These are phyloP conservation scores for Xylariaceae sp. DNA, from an alignment of 2,329 filamentous ascomycete species.

Conservation along the genomic window DNA sequence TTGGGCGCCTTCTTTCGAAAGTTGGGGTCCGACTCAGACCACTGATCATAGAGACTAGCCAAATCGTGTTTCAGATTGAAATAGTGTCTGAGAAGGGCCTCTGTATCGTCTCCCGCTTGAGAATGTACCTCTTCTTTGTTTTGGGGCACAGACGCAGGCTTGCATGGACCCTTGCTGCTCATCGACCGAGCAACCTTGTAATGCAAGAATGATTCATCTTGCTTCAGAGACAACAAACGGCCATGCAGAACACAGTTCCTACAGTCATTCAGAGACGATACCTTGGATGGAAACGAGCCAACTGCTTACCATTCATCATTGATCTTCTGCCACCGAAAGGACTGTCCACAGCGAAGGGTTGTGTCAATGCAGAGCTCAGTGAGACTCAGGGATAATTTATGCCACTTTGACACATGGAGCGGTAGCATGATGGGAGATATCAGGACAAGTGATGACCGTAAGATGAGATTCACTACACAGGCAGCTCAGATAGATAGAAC, in stretches of 20 bases:
- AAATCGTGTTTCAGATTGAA: constrained; percentile 81
- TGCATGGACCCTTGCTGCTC: constrained; percentile 25
- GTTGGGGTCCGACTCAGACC: constrained; percentile 80
- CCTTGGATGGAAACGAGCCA: not conserved
- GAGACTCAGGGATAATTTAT: constrained; percentile 74
- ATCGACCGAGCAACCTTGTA: constrained; percentile 66
- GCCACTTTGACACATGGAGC: constrained; percentile 67
- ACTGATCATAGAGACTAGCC: constrained; percentile 71
- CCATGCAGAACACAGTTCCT: constrained; percentile 81
- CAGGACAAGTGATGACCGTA: not conserved
- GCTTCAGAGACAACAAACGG: constrained; percentile 76
- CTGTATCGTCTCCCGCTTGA: constrained; percentile 62
- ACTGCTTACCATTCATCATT: constrained; percentile 69
- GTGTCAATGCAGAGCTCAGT: constrained; percentile 92
- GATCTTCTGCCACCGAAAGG: constrained; percentile 89
- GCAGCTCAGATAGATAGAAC: not conserved
- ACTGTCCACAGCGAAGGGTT: constrained; percentile 89
- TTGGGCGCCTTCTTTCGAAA: constrained; percentile 81
- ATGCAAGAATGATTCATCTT: constrained; percentile 72
- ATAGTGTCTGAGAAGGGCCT: constrained; percentile 72
- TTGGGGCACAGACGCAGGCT: constrained; percentile 35
- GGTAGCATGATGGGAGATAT: constrained; percentile 31
- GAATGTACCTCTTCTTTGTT: constrained; percentile 21
- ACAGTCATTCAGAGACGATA: not conserved
- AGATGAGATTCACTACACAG: not conserved